Evolutionary conservation across 768 basidiomycete genomes (phyloP).

Genomic region (Tulasnella sp.): DNA sequence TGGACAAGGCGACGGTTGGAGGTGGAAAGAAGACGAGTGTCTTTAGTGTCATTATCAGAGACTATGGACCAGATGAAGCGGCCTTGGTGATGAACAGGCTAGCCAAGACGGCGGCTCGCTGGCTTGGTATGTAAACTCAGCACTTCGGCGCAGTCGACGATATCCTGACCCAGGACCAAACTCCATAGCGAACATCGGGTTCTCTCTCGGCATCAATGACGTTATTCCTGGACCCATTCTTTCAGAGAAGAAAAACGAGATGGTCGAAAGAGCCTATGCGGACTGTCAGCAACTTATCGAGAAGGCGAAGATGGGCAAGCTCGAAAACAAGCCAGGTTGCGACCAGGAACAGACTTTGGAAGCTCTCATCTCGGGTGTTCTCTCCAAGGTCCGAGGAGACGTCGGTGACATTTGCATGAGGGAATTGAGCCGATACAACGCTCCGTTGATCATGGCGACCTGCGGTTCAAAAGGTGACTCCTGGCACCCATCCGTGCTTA

Average conservation of each 20-base stretch:
- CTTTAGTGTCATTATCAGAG: slow-evolving; percentile 94
- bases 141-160: not conserved
- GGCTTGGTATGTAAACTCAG: slow-evolving; percentile 60
- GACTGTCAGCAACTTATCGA: slow-evolving; percentile 83
- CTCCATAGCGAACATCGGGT: slow-evolving; percentile 84
- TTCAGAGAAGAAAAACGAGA: slow-evolving; percentile 71
- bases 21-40: slow-evolving; percentile 99
- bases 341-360: slow-evolving; percentile 96
- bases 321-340: slow-evolving; percentile 97
- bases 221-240: slow-evolving; percentile 91
- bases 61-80: slow-evolving; percentile 93
- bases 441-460: slow-evolving; percentile 97
- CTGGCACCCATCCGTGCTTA: not conserved
- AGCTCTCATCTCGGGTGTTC: slow-evolving; percentile 86
- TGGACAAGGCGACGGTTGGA: slow-evolving; percentile 97
- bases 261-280: slow-evolving; percentile 85
- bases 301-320: slow-evolving; percentile 82
- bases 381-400: slow-evolving; percentile 93
- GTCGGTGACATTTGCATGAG: slow-evolving; percentile 98
- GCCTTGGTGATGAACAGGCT: slow-evolving; percentile 93
- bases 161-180: slow-evolving; percentile 29
- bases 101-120: slow-evolving; percentile 93
- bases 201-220: slow-evolving; percentile 97
- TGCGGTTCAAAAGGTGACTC: slow-evolving; percentile 91
- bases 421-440: slow-evolving; percentile 95